Base-by-base conservation (phyloP, 2,329 filamentous ascomycete species). In the Lachnellula arida region DNA sequence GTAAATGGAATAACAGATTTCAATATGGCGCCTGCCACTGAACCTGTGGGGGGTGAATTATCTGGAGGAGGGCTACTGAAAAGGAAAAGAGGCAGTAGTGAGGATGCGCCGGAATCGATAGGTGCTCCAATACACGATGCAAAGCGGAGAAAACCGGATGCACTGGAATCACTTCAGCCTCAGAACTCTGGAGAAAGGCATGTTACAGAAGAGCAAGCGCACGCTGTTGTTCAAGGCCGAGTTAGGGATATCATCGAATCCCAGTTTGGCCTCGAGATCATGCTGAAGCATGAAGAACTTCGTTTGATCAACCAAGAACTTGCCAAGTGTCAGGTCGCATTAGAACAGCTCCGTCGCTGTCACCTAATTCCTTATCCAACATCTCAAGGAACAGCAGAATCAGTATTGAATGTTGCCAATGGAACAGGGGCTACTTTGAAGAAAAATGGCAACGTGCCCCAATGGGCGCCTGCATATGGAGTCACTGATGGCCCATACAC, bases 231-330 rank as follows among this genome's bases (percentile, higher is more conserved):
- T 51, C 59, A 62, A 42, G 61, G 64, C 59, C 69, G 67, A 50
- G 63, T 75, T 60, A 69, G 62, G 39, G 63, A 68, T 37, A 59
- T 60, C 12, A 88, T 97, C 69, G 87, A 91, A 69, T 85, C 91
- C 60, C 89, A 97, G 73, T 87, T 97, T 72, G 89, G 91, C 67
- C 82, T 94, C 63, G 92, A 97, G 75, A 92, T 97, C 52, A 76
- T 97, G 61, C 76, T 95, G 70, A 97, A 97, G 78, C 94, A 99
- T 73, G 86, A 94, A 67, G 94, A 99, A 76, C 76, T 97, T 57
- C 89, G 92, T 55, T 79, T 96, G 64, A 96, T 97, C 72, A 91
- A 97, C 70, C 91, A 96, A 74, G 94, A 97, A 75, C 81, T 97
- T 62, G 93, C 91, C 62, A 97, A 97, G 76, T 97, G 92, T 69